Evolutionary conservation across 345 rosid genomes (phyloP).

Genomic region (Citrus trifoliata): DNA sequence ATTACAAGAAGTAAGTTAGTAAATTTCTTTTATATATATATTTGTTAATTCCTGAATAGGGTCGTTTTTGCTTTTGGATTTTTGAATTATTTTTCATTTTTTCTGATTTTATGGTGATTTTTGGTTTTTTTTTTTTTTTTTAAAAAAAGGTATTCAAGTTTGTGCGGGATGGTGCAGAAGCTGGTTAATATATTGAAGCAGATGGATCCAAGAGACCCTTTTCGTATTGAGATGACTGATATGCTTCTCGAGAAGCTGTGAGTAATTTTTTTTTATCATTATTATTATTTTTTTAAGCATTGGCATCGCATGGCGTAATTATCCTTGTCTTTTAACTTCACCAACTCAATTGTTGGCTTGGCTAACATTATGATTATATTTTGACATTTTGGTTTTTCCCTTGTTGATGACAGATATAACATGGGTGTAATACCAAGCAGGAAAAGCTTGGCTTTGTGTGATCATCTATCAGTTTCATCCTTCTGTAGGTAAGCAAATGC

Average conservation of each 20-base stretch:
- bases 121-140: too few species aligned
- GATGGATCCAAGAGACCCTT: conserved; percentile 80
- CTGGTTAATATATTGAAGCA: conserved; percentile 74
- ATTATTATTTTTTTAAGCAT: too few species aligned
- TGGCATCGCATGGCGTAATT: too few species aligned
- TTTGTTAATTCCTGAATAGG: neutral
- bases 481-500: conserved; percentile 61
- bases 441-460: conserved; percentile 88
- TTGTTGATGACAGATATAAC: conserved; percentile 64
- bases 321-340: too few species aligned
- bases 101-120: neutral
- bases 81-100: neutral
- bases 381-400: conserved; percentile 6
- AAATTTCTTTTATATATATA: neutral
- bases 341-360: too few species aligned
- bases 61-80: neutral
- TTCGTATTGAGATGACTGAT: conserved; percentile 84
- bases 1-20: conserved; percentile 70
- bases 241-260: conserved; percentile 82
- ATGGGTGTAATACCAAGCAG: conserved; percentile 86
- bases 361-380: too few species aligned
- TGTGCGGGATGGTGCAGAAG: conserved; percentile 89
- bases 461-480: conserved; percentile 67
- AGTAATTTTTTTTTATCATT: conserved; percentile 20
- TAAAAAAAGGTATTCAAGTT: conserved; percentile 56